Conservation (phyloP, 345 rosid species). For the Rhodomyrtus tomentosa region DNA sequence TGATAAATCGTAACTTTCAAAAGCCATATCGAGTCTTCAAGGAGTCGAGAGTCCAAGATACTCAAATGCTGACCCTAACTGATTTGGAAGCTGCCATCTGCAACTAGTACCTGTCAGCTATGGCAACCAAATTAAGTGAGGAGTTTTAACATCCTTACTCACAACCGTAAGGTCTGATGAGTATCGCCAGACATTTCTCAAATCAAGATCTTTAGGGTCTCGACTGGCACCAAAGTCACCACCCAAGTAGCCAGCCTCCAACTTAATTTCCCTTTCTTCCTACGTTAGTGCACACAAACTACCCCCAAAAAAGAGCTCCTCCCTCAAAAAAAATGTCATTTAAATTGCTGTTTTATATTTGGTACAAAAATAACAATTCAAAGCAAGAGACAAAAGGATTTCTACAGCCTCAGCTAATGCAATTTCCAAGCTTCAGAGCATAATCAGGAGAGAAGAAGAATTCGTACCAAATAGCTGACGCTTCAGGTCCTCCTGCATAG, state of each 20-base stretch:
- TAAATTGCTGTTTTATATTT: neutral
- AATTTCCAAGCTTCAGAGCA: neutral
- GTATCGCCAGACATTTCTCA: neutral
- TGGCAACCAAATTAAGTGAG: neutral
- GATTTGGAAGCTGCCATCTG: neutral
- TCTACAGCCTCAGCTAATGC: neutral
- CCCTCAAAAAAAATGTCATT: neutral
- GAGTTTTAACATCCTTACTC: neutral
- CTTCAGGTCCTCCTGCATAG: constrained; percentile 97
- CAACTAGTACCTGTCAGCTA: neutral
- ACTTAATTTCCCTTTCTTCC: neutral
- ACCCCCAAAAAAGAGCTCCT: neutral
- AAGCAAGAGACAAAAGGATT: neutral
- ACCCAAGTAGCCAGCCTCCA: neutral
- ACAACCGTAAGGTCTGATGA: neutral
- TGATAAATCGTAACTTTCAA: neutral
- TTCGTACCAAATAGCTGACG: constrained; percentile 82
- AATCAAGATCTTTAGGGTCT: neutral
- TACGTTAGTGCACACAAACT: neutral
- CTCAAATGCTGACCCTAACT: neutral
- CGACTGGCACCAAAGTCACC: neutral
- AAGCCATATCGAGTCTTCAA: neutral
- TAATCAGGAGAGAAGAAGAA: neutral
- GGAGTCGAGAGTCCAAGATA: neutral
- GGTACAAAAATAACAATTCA: neutral